These are phyloP conservation scores for Glycine soja DNA, from an alignment of 306 rosid genomes.

Conservation along the genomic window DNA sequence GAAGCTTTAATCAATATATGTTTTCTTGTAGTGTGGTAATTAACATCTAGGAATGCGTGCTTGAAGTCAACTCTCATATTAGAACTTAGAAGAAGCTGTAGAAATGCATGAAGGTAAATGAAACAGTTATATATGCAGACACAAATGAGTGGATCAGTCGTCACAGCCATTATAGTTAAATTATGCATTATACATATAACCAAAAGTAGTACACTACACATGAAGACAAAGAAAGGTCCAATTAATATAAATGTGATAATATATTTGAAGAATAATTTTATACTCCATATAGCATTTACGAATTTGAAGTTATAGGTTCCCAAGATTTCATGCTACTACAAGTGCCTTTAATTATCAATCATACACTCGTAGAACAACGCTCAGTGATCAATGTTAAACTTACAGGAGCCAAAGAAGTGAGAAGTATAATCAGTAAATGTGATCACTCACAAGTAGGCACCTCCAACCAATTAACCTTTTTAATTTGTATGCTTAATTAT, in stretches of 20 bases:
- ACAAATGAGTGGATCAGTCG: neutral
- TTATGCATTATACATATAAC: neutral
- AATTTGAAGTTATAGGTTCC: conserved; percentile 16
- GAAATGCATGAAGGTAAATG: conserved; percentile 21
- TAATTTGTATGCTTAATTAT: neutral
- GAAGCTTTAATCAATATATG: neutral
- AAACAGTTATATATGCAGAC: conserved; percentile 6
- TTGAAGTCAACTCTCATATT: neutral
- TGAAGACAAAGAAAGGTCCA: no score
- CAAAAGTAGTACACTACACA: no score
- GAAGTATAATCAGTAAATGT: neutral
- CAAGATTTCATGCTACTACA: conserved; percentile 18
- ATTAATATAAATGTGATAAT: no score
- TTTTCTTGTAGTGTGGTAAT: neutral
- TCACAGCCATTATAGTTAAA: conserved; percentile 13
- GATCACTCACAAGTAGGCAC: neutral
- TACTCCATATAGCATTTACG: neutral
- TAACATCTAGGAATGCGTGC: neutral
- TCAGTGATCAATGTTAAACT: neutral
- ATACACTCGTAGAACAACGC: neutral
- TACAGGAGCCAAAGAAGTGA: neutral
- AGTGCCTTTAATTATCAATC: conserved; percentile 22
- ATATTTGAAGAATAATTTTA: neutral
- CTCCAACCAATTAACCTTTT: neutral
- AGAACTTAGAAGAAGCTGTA: neutral